These are phyloP conservation scores for Microdochium nivale DNA, from an alignment of 2,329 filamentous ascomycete species.

Conservation along the genomic window DNA sequence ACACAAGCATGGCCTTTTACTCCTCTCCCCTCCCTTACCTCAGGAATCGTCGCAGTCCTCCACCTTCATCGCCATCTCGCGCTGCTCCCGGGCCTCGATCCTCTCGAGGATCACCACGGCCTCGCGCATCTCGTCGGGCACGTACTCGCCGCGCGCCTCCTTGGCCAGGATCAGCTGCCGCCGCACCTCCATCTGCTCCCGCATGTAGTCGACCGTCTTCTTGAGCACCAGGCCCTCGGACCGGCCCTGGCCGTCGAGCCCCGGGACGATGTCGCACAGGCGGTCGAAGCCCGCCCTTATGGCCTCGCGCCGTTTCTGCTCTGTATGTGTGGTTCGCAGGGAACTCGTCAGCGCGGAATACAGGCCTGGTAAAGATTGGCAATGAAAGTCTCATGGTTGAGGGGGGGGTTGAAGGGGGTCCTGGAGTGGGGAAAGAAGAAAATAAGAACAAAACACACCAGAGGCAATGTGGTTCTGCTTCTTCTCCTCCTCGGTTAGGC, in stretches of 20 bases:
- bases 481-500: conserved; percentile 44
- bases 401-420: neutral
- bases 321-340: conserved; percentile 11
- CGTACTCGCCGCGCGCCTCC: conserved; percentile 41
- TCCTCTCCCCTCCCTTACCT: no score
- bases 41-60: neutral
- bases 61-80: conserved; percentile 4
- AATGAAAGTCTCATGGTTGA: neutral
- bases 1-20: no score
- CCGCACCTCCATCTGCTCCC: conserved; percentile 49
- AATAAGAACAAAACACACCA: no score
- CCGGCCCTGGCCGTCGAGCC: conserved; percentile 71
- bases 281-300: conserved; percentile 81
- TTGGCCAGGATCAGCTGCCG: conserved; percentile 48
- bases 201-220: conserved; percentile 58
- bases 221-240: conserved; percentile 80
- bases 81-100: conserved; percentile 15
- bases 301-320: conserved; percentile 57
- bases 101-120: conserved; percentile 21
- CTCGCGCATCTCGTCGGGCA: conserved; percentile 39
- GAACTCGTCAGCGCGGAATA: no score
- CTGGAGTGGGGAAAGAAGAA: neutral
- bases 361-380: no score
- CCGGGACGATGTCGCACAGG: conserved; percentile 71
- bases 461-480: conserved; percentile 48